These are phyloP conservation scores for Penicillium sp. DNA, from an alignment of 2,329 filamentous ascomycete genomes.

Conservation along the genomic window DNA sequence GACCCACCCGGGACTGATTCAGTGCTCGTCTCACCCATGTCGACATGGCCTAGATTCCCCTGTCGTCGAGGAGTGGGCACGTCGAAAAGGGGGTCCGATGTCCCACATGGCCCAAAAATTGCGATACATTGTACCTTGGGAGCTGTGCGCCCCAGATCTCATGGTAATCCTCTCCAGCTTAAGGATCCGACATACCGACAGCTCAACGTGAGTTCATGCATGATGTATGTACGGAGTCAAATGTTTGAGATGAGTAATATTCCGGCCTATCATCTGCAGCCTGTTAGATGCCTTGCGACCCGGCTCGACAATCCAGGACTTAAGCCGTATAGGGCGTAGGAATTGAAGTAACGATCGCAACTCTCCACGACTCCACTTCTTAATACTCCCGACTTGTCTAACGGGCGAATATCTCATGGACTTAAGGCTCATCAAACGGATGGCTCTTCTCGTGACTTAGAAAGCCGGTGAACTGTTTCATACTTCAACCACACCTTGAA, in stretches of 20 bases:
- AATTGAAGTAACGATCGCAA: constrained; percentile 1
- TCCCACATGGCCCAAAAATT: constrained; percentile 1
- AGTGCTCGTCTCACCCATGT: background rate
- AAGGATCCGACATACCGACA: background rate
- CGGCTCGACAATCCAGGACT: background rate
- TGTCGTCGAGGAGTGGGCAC: too few species aligned
- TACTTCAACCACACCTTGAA: background rate
- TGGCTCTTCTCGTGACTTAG: background rate
- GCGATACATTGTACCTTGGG: background rate
- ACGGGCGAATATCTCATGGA: background rate
- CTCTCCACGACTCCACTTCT: background rate
- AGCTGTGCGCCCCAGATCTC: background rate
- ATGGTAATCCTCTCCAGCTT: background rate
- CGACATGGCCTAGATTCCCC: background rate
- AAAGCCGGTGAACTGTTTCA: background rate
- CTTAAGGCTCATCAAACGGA: background rate
- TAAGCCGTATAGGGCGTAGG: background rate
- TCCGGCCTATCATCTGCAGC: background rate
- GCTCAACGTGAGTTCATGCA: background rate
- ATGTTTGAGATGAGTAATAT: background rate
- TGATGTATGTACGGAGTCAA: background rate
- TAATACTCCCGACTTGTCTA: background rate
- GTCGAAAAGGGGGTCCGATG: background rate
- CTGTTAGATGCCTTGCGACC: background rate
- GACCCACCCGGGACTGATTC: constrained; percentile 1